These are phyloP conservation scores for Suillus brevipes DNA, from an alignment of 768 basidiomycete genomes.

Conservation along the genomic window DNA sequence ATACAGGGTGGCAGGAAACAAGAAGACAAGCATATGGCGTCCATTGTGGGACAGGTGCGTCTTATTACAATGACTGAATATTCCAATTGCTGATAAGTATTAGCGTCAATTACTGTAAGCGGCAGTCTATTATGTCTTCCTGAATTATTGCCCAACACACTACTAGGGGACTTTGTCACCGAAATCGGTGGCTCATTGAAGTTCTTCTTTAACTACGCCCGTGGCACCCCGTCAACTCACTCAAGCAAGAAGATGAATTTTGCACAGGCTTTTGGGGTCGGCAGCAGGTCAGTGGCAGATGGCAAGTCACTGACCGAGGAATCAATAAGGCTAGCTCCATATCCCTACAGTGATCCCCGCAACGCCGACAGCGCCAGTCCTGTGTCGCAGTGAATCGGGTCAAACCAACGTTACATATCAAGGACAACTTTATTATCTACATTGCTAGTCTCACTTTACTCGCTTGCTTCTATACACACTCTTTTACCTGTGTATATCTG, in stretches of 20 bases:
- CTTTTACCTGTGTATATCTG: neutral
- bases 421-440: neutral
- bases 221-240: conserved; percentile 31
- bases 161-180: conserved; percentile 57
- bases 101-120: conserved; percentile 49
- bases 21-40: conserved; percentile 59
- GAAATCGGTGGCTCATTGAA: conserved; percentile 66
- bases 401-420: neutral
- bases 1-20: conserved; percentile 49
- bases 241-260: conserved; percentile 33
- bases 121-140: conserved; percentile 15
- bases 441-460: neutral
- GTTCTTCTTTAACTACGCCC: conserved; percentile 53
- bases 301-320: conserved; percentile 32
- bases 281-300: conserved; percentile 19
- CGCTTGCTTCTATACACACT: neutral
- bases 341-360: conserved; percentile 23
- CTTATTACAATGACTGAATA: neutral
- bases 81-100: conserved; percentile 9
- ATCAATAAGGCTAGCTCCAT: conserved; percentile 41
- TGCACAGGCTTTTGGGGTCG: conserved; percentile 42
- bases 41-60: conserved; percentile 66
- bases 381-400: conserved; percentile 7
- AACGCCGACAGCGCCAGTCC: conserved; percentile 13
- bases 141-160: conserved; percentile 10